Evolutionary conservation across 371 early-diverging fungal genomes (phyloP).

Genomic region (Rozella allomycis): DNA sequence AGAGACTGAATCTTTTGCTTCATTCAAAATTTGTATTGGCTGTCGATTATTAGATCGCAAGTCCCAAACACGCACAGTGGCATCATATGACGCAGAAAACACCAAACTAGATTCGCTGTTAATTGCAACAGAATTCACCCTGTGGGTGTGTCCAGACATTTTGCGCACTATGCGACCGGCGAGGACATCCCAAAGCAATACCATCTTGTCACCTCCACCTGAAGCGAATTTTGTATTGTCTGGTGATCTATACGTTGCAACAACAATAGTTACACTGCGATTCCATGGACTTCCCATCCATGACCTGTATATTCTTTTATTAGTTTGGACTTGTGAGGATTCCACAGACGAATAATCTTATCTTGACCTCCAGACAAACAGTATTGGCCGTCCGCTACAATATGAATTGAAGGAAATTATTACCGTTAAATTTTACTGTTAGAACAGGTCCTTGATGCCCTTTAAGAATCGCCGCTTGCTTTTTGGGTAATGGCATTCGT

Average conservation of each 20-base stretch:
- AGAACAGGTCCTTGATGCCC: slow-evolving; percentile 25
- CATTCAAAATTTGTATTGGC: slow-evolving; percentile 66
- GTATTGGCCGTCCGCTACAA: slow-evolving; percentile 45
- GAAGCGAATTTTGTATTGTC: slow-evolving; percentile 62
- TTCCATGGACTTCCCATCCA: slow-evolving; percentile 57
- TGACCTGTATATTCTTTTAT: slow-evolving; percentile 65
- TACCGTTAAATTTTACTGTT: slow-evolving; percentile 37
- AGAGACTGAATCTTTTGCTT: slow-evolving; percentile 66
- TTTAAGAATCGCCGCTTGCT: too few relatives aligned
- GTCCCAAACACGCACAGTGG: slow-evolving; percentile 74
- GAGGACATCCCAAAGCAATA: slow-evolving; percentile 65
- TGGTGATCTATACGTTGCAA: slow-evolving; percentile 15
- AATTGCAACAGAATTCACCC: slow-evolving; percentile 60
- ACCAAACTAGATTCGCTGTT: slow-evolving; percentile 53
- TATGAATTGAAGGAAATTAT: too few relatives aligned
- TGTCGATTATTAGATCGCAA: slow-evolving; percentile 33
- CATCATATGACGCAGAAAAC: slow-evolving; percentile 70
- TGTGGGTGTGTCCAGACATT: slow-evolving; percentile 59
- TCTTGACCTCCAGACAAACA: slow-evolving; percentile 56
- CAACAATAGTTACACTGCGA: slow-evolving; percentile 33
- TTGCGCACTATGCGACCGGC: slow-evolving; percentile 44
- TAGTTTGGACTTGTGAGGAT: slow-evolving; percentile 17
- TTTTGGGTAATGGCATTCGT: too few relatives aligned
- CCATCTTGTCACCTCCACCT: slow-evolving; percentile 54
- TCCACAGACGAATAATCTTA: slow-evolving; percentile 55